Evolutionary conservation across 208 protist genomes (phyloP).

Genomic region (Polymyxa betae): DNA sequence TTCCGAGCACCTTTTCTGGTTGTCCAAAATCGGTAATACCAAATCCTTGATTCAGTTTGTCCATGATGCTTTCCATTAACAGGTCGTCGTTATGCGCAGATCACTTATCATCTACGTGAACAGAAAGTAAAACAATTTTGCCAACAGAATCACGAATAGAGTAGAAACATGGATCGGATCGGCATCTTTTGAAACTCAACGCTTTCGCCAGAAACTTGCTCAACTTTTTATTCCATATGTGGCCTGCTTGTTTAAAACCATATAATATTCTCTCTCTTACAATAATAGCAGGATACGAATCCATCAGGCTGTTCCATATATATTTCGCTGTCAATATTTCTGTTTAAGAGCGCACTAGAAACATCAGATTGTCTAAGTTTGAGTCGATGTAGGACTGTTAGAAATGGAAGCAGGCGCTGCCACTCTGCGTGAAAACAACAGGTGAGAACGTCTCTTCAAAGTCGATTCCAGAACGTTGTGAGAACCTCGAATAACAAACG

Average conservation of each 20-base stretch:
- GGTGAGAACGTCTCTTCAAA: not conserved
- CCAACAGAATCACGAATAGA: not conserved
- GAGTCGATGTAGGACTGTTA: not conserved
- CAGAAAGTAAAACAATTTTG: not conserved
- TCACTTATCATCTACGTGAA: not conserved
- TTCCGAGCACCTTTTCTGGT: not conserved
- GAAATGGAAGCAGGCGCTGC: not conserved
- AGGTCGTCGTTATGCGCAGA: not conserved
- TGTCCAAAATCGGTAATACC: not conserved
- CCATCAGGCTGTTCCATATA: not conserved
- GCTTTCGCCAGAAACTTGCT: not conserved
- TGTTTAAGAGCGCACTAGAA: not conserved
- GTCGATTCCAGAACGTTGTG: not conserved
- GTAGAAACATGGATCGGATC: not conserved
- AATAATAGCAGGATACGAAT: not conserved
- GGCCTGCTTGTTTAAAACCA: not conserved
- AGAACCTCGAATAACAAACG: not conserved
- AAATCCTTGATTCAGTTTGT: not conserved
- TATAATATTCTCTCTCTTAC: not conserved
- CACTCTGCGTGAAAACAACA: not conserved
- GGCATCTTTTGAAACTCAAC: not conserved
- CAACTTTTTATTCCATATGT: not conserved
- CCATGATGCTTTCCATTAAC: not conserved
- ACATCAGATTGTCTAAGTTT: not conserved
- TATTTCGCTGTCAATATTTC: not conserved